A percentile compares a stretch with the other conserved stretches of the same genome.
Evolutionary conservation across 2,329 filamentous ascomycete species (phyloP).

Genomic region (Plenodomus biglobosus): DNA sequence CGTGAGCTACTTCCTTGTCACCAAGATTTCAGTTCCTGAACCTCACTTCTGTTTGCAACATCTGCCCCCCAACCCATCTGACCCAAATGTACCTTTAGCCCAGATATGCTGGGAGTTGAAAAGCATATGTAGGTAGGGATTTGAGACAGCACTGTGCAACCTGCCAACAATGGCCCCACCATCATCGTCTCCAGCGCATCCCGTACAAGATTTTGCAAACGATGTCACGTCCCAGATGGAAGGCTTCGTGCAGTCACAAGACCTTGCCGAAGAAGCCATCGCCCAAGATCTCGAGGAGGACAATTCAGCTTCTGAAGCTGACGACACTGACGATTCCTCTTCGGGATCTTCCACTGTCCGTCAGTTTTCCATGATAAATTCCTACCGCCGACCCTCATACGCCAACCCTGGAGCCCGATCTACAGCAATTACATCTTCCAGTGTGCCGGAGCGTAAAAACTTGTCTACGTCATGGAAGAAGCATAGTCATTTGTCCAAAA

Average conservation of each 20-base stretch:
- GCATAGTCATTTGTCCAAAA: constrained; percentile 51
- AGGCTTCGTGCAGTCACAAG: constrained; percentile 29
- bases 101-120: neutral
- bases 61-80: neutral
- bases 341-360: constrained; percentile 51
- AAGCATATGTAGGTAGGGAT: neutral
- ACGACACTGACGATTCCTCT: constrained; percentile 53
- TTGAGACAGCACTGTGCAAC: neutral
- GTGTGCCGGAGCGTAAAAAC: constrained; percentile 44
- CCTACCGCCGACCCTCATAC: constrained; percentile 76
- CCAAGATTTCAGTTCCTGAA: neutral
- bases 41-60: neutral
- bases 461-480: constrained; percentile 27
- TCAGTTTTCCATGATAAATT: constrained; percentile 57
- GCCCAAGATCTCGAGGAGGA: constrained; percentile 43
- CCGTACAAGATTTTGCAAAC: constrained; percentile 21
- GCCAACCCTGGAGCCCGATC: constrained; percentile 72
- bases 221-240: constrained; percentile 37
- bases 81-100: neutral
- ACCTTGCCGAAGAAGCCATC: constrained; percentile 44
- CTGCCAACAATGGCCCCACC: constrained; percentile 21
- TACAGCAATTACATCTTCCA: constrained; percentile 66
- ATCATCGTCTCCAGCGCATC: constrained; percentile 8
- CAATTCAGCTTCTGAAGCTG: constrained; percentile 57
- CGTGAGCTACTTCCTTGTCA: constrained; percentile 5